Base-by-base conservation (phyloP, 2,329 filamentous ascomycete species). In the Alternaria sp. region DNA sequence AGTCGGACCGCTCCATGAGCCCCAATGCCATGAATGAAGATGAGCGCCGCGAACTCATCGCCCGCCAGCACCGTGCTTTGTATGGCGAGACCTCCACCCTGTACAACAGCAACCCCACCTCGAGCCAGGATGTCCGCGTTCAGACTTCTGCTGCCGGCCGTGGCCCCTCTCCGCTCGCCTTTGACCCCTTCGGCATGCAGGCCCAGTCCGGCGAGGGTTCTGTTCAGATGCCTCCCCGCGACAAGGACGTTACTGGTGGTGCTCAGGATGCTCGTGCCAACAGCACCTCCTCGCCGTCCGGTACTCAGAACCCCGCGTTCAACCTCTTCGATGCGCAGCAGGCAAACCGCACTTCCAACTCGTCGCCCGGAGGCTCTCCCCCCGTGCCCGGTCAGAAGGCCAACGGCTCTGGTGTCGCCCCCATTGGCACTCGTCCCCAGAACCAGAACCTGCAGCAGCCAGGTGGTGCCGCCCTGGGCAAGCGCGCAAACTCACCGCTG, bases 31-130 rank as follows among this genome's bases (percentile, higher is more conserved):
- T 97, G 91, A 96, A 91, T 79, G 96, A 98, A 84, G 94, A 97
- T 75, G 94, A 97, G 77, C 95, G 95, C 74, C 93, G 95, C 74
- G 95, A 98, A 74, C 87, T 98, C 80, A 97, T 98, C 81, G 92
- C 94, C 73, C 94, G 95, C 77, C 96, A 98, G 83, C 93, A 96
- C 82, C 94, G 91, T 81, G 94, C 95, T 69, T 84, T 99, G 70
- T 99, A 98, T 81, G 93, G 93, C 78, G 93, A 88, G 74, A 86
- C 87, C 69, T 84, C 87, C 40, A 82, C 87, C 55, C 91, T 93
- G 78, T 89, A 90, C 77, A 89, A 90, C 70, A 88, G 84, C 66
- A 90, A 91, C 74, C 85, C 89, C 53, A 82, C 88, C 28, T 89
- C 89, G 62, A 89, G 88, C 73, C 90, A 93, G 69, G 87, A 88